Conservation (phyloP, 345 rosid genomes). For the Sisymbrium altissimum region DNA sequence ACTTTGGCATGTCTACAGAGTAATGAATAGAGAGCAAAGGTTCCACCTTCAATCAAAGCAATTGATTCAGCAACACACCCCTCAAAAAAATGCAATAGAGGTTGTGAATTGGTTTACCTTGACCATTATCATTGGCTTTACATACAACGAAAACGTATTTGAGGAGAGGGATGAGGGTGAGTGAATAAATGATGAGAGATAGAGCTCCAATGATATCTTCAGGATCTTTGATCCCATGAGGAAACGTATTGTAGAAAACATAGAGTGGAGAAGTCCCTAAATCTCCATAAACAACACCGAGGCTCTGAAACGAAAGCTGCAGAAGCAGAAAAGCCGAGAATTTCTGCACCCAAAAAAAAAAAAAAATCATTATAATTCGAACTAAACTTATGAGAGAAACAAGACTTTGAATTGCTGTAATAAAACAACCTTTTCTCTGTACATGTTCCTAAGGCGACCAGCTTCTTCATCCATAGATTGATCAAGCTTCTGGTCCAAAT, state of each 20-base stretch:
- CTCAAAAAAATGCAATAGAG: not conserved
- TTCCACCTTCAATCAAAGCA: constrained; percentile 58
- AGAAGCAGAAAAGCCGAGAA: constrained; percentile 55
- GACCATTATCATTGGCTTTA: constrained; percentile 73
- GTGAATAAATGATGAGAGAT: constrained; percentile 68
- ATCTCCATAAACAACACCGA: constrained; percentile 78
- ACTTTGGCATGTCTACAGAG: constrained; percentile 87
- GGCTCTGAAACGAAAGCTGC: constrained; percentile 71
- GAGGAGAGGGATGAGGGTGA: constrained; percentile 68
- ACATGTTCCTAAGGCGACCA: constrained; percentile 75
- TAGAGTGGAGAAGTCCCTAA: constrained; percentile 73
- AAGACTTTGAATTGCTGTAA: not conserved
- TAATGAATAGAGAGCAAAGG: constrained; percentile 78
- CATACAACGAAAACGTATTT: constrained; percentile 72
- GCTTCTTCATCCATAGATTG: constrained; percentile 99
- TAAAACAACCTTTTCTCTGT: constrained; percentile 57
- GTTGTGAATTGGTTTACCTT: constrained; percentile 39
- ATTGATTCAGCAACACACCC: not conserved
- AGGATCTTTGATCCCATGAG: constrained; percentile 50
- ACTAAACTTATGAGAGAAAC: too few species aligned
- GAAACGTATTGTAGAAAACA: constrained; percentile 75
- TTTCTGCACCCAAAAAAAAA: constrained; percentile 37
- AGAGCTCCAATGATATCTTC: constrained; percentile 72
- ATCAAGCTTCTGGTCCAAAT: constrained; percentile 90
- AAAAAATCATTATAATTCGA: not conserved